phyloP scores from a whole-genome alignment of 345 rosid genomes.

The Syzygium oleosum region DNA sequence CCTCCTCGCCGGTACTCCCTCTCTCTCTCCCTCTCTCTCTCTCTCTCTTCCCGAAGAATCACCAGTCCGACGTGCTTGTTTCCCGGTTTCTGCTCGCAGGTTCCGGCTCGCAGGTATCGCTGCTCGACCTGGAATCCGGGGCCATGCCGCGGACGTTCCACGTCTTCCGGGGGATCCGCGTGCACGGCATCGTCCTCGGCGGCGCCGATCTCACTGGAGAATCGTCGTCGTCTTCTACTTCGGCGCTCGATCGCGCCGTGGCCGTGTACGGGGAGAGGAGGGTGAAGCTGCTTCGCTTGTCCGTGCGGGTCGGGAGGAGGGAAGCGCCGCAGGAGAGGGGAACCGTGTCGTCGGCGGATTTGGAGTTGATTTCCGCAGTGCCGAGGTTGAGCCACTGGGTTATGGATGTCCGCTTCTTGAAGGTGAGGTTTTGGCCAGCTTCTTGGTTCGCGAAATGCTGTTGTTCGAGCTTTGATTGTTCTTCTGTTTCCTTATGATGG shows the following conservation, averaged over 20 bases:
- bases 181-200: constrained; percentile 62
- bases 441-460: background rate
- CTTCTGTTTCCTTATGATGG: background rate
- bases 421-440: constrained; percentile 31
- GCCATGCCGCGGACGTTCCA: constrained; percentile 46
- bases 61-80: background rate
- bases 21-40: background rate
- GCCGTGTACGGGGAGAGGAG: constrained; percentile 68
- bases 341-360: constrained; percentile 9
- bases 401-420: constrained; percentile 57
- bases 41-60: background rate
- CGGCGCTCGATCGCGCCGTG: constrained; percentile 20
- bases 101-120: constrained; percentile 69
- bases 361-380: constrained; percentile 40
- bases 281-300: constrained; percentile 51
- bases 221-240: background rate
- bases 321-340: background rate
- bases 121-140: constrained; percentile 48
- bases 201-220: constrained; percentile 4
- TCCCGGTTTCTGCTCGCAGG: constrained; percentile 23
- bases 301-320: constrained; percentile 4
- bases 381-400: constrained; percentile 81
- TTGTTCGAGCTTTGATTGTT: background rate
- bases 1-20: background rate
- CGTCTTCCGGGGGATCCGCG: constrained; percentile 80